A percentile compares a stretch with the other conserved stretches of the same genome.
phyloP scores from a whole-genome alignment of 192 early-diverging fungal genomes.

The Backusella psychrophila region DNA sequence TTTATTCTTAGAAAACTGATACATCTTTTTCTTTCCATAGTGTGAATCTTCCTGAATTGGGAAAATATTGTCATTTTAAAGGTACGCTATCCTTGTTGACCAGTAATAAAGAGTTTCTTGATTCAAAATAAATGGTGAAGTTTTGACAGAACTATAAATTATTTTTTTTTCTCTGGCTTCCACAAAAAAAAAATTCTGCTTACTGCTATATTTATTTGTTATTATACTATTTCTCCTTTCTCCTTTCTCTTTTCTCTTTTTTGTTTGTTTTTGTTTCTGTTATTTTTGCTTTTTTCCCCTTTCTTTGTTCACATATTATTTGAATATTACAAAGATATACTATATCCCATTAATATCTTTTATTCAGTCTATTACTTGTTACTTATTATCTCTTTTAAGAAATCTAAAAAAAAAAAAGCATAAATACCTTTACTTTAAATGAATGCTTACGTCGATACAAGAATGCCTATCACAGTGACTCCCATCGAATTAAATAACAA shows the following conservation, averaged over 20 bases:
- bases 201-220: background rate
- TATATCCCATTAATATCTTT: background rate
- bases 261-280: background rate
- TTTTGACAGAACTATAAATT: background rate
- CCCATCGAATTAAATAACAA: background rate
- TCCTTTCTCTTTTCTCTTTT: background rate
- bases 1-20: constrained; percentile 6
- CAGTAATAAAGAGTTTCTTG: background rate
- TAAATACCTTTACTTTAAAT: background rate
- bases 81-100: background rate
- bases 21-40: constrained; percentile 1
- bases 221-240: background rate
- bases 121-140: constrained; percentile 5
- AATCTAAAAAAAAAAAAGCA: background rate
- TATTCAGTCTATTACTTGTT: background rate
- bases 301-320: background rate
- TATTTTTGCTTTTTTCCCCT: background rate
- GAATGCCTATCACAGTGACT: background rate
- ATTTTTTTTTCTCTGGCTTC: constrained; percentile 1
- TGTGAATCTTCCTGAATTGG: background rate
- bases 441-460: background rate
- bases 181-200: background rate
- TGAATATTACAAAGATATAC: background rate
- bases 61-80: background rate
- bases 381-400: background rate